These are phyloP conservation scores for Pelargonium citronellum DNA, from an alignment of 441 rosid genomes.

Conservation along the genomic window DNA sequence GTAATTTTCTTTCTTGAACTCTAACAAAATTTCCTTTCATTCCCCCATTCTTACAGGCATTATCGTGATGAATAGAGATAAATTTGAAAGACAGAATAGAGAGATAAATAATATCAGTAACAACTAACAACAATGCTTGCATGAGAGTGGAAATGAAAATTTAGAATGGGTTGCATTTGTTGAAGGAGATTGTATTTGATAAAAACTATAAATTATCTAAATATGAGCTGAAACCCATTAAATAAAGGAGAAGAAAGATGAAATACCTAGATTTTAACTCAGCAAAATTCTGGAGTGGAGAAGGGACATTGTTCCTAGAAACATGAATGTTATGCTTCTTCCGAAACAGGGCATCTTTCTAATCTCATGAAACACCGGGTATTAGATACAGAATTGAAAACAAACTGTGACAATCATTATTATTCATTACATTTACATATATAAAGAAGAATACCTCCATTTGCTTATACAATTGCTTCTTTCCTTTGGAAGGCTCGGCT, in stretches of 20 bases:
- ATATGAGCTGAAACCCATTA: too few species aligned
- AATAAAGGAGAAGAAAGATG: conserved; percentile 1
- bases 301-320: conserved; percentile 59
- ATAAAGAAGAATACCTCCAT: conserved; percentile 50
- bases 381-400: not conserved
- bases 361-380: conserved; percentile 18
- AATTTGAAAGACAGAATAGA: too few species aligned
- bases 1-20: too few species aligned
- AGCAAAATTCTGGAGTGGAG: conserved; percentile 63
- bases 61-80: too few species aligned
- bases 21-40: too few species aligned
- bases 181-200: too few species aligned
- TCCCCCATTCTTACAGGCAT: too few species aligned
- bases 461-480: conserved; percentile 48
- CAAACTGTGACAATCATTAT: not conserved
- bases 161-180: too few species aligned
- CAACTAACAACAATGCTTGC: too few species aligned
- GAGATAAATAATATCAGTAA: too few species aligned
- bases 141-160: too few species aligned
- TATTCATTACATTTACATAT: conserved; percentile 4
- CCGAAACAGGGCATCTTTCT: conserved; percentile 64
- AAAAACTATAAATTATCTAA: too few species aligned
- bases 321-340: conserved; percentile 72
- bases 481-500: conserved; percentile 26
- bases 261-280: conserved; percentile 62